These are phyloP conservation scores for Gymnopilus junonius DNA, from an alignment of 768 basidiomycete genomes.

Conservation along the genomic window DNA sequence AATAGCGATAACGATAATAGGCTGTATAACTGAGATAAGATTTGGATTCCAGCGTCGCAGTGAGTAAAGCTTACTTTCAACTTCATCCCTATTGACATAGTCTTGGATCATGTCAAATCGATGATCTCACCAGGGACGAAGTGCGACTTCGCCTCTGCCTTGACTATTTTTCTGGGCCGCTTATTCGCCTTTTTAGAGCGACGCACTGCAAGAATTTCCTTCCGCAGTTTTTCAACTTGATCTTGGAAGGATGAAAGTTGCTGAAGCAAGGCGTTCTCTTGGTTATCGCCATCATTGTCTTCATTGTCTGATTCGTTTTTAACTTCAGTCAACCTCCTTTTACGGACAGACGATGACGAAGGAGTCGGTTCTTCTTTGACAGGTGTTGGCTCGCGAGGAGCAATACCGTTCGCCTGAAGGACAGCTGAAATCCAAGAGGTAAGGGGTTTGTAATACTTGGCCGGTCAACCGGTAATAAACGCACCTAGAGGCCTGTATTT, in stretches of 20 bases:
- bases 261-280: background rate
- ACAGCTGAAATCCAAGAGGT: conserved; percentile 8
- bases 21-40: too few relatives aligned
- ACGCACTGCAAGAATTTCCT: background rate
- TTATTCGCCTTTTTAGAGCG: background rate
- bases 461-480: background rate
- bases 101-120: background rate
- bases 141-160: background rate
- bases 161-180: background rate
- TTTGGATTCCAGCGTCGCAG: too few relatives aligned
- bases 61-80: too few relatives aligned
- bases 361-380: background rate
- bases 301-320: background rate
- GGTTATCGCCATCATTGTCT: background rate
- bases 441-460: background rate
- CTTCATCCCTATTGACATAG: background rate
- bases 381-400: background rate
- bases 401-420: conserved; percentile 22
- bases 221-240: background rate
- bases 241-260: background rate
- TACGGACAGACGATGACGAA: background rate
- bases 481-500: conserved; percentile 28
- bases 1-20: background rate
- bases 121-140: background rate
- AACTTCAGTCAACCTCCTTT: background rate